These are phyloP conservation scores for Onygenales sp. DNA, from an alignment of 2,329 filamentous ascomycete species.

Conservation along the genomic window DNA sequence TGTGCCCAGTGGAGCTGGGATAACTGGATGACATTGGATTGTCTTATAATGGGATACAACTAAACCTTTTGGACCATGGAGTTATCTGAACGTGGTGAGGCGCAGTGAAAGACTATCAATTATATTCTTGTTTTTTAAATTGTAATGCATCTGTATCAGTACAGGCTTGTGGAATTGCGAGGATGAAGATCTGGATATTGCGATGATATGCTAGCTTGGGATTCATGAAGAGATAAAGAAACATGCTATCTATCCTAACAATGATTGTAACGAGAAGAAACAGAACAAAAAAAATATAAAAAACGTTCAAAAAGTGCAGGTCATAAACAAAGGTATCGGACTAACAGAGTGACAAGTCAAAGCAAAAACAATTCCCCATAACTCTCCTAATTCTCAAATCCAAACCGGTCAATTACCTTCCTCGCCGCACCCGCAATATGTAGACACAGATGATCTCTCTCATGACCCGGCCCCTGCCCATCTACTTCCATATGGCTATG, in stretches of 20 bases:
- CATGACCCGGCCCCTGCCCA: slow-evolving; percentile 1
- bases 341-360: not conserved
- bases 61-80: too few relatives aligned
- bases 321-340: not conserved
- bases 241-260: not conserved
- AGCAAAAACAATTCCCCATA: not conserved
- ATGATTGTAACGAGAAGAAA: not conserved
- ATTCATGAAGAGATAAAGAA: not conserved
- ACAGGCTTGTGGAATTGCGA: too few relatives aligned
- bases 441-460: slow-evolving; percentile 16
- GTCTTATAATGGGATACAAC: too few relatives aligned
- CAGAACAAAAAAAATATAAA: not conserved
- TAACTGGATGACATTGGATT: too few relatives aligned
- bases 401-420: slow-evolving; percentile 15
- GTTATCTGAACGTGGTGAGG: too few relatives aligned
- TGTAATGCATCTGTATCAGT: too few relatives aligned
- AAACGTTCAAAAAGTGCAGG: not conserved
- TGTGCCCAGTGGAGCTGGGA: too few relatives aligned
- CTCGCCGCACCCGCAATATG: slow-evolving; percentile 17
- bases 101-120: too few relatives aligned
- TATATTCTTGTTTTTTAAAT: too few relatives aligned
- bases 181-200: too few relatives aligned
- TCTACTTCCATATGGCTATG: not conserved
- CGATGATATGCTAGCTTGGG: too few relatives aligned
- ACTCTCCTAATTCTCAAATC: slow-evolving; percentile 5